Percentiles rank a stretch among this genome's conserved stretches.
Evolutionary conservation across 2,329 filamentous ascomycete species (phyloP).

Genomic region (Elsinoe ampelina): DNA sequence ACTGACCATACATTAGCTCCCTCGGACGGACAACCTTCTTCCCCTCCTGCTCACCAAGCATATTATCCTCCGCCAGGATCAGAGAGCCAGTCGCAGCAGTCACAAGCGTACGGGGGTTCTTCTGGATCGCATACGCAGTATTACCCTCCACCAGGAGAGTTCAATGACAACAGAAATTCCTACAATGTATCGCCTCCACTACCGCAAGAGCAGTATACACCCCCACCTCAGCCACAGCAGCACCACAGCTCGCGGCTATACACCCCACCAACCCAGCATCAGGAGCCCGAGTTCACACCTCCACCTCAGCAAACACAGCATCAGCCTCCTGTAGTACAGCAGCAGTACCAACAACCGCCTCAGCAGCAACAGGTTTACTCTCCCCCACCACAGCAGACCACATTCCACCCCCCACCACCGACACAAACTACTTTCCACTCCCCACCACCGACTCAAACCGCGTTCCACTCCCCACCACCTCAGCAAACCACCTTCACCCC

Average conservation of each 20-base stretch:
- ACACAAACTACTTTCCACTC: background rate
- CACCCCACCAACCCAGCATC: background rate
- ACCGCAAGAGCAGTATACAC: constrained; percentile 6
- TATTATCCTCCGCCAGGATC: constrained; percentile 2
- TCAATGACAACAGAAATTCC: background rate
- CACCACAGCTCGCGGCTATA: background rate
- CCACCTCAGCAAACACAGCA: constrained; percentile 6
- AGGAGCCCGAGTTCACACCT: background rate
- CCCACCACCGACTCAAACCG: constrained; percentile 6
- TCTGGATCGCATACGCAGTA: constrained; percentile 8
- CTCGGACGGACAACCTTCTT: background rate
- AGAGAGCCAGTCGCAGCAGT: background rate
- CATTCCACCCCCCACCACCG: constrained; percentile 16
- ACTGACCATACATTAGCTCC: background rate
- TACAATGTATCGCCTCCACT: constrained; percentile 6
- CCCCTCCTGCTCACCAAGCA: constrained; percentile 7
- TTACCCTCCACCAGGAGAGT: constrained; percentile 5
- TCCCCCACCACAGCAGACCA: constrained; percentile 7
- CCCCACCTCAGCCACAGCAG: background rate
- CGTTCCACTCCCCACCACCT: constrained; percentile 8
- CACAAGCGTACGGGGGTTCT: background rate
- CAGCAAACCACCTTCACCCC: constrained; percentile 1
- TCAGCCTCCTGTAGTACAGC: background rate
- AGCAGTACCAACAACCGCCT: background rate
- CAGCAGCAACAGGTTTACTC: constrained; percentile 15